Base-by-base conservation (phyloP, 2,329 filamentous ascomycete species). In the Aspergillus niger region DNA sequence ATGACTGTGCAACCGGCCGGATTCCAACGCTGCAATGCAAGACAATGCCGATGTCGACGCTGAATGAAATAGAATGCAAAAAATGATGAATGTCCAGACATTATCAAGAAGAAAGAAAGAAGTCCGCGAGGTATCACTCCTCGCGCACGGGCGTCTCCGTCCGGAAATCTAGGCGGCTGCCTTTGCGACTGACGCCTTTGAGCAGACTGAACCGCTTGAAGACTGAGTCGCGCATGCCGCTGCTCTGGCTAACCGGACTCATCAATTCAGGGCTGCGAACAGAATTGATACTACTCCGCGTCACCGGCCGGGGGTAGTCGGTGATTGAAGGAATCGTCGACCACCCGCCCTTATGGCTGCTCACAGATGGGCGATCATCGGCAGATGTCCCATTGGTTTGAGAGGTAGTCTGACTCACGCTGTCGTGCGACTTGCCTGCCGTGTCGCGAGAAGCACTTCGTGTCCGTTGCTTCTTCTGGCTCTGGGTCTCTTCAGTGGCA, bases 201-300 rank as follows among this genome's bases (percentile, higher is more conserved):
- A 96, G 81, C 69, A 92, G 81, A 73, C 91, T 95, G 66, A 96
- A 81, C 70, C 92, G 80, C 79, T 92, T 94, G 77, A 89, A 87
- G 66, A 96, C 85, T 60, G 87, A 89, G 38, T 85, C 85, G 55
- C 85, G 84, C 70, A 75, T 58, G 22, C 59, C 70, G 3, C 77
- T 75, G 28, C 74, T 39, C 76, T 80, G 47, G 70, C 65, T 44
- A 56, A 52, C 47, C 59, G 69, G 59, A 60, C 67, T 63, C 44
- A 62, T 55, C 51, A 71, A 8, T 22, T 67, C 64, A 11, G 64
- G 65, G 22, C 61, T 63, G 55, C 41, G 65, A 47, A 61, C 47
- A 8, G 64, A 67, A 22, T 61, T 56, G 13, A 48, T 56, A 28
- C 64, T 69, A 53, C 73, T 73, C 13, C 73, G 72, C 13, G 74